Conservation (phyloP, 352 stramenopile genomes). For the Phytophthora pinifolia region DNA sequence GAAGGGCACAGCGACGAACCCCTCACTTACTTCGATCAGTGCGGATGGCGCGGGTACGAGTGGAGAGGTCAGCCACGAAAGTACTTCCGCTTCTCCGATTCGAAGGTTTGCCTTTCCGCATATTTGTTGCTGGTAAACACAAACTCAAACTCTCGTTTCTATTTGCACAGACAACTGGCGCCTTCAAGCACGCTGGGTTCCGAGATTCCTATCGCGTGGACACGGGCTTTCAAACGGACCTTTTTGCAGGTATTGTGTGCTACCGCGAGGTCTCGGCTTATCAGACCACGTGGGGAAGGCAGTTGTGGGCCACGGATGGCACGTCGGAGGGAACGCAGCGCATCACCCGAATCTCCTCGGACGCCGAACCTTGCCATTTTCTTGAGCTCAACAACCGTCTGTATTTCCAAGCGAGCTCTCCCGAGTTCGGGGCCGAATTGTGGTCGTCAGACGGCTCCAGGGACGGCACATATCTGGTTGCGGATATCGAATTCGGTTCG, state of each 20-base stretch:
- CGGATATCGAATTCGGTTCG: conserved; percentile 50
- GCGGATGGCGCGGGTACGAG: conserved; percentile 78
- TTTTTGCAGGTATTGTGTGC: conserved; percentile 86
- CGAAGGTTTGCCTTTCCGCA: conserved; percentile 27
- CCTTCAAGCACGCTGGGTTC: conserved; percentile 83
- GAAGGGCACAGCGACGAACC: conserved; percentile 33
- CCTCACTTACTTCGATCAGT: conserved; percentile 83
- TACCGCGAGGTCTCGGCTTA: conserved; percentile 29
- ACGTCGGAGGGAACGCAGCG: conserved; percentile 59
- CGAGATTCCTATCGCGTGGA: conserved; percentile 67
- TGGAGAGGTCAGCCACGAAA: conserved; percentile 63
- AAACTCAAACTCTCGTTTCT: conserved; percentile 1
- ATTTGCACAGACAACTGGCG: conserved; percentile 51
- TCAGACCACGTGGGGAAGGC: conserved; percentile 29
- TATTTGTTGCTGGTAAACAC: neutral
- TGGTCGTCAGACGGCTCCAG: conserved; percentile 71
- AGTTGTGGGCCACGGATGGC: conserved; percentile 88
- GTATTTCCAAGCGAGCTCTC: conserved; percentile 73
- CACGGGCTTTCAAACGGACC: conserved; percentile 40
- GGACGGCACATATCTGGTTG: conserved; percentile 50
- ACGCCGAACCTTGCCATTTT: conserved; percentile 34
- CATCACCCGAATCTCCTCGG: conserved; percentile 46
- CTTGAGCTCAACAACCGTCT: conserved; percentile 39
- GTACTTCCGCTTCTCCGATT: conserved; percentile 90
- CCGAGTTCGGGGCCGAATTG: conserved; percentile 62